Conservation (phyloP, 805 yeast genomes). For the Ogataea henricii region DNA sequence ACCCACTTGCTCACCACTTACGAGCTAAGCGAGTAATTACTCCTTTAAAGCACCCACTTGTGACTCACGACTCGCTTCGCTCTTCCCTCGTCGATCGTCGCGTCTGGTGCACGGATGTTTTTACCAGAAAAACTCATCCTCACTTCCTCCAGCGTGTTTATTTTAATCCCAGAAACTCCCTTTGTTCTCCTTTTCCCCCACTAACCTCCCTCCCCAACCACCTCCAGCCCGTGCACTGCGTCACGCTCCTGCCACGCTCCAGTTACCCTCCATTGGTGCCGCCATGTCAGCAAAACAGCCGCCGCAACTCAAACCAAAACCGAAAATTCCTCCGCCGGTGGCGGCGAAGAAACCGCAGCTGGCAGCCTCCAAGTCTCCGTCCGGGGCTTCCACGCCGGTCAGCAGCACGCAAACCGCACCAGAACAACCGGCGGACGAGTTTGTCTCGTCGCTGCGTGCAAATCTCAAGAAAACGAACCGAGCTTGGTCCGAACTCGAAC, state of each 20-base stretch:
- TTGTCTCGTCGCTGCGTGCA: constrained; percentile 9
- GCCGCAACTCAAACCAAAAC: constrained; percentile 35
- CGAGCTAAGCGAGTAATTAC: too few species aligned
- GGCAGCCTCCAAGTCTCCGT: neutral
- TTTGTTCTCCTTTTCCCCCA: too few species aligned
- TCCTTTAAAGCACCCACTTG: too few species aligned
- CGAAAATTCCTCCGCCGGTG: constrained; percentile 34
- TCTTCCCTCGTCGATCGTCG: neutral
- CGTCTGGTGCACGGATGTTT: neutral
- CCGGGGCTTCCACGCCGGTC: neutral
- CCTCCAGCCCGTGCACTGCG: neutral
- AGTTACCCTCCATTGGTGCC: too few species aligned
- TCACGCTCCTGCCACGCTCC: neutral
- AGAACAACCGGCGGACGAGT: constrained; percentile 1
- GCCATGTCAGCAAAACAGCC: constrained; percentile 30
- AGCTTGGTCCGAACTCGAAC: neutral
- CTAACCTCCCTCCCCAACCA: neutral
- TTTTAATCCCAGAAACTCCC: too few species aligned
- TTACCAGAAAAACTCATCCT: neutral
- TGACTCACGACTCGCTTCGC: neutral
- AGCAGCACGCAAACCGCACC: neutral
- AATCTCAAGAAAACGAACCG: constrained; percentile 9
- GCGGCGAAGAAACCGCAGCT: constrained; percentile 29
- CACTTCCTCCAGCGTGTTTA: constrained; percentile 4
- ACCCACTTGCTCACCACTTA: too few species aligned